Percentiles rank a stretch among this genome's conserved stretches.
Conservation (phyloP, 176 grass and related monocot species). For the Chloris gayana region DNA sequence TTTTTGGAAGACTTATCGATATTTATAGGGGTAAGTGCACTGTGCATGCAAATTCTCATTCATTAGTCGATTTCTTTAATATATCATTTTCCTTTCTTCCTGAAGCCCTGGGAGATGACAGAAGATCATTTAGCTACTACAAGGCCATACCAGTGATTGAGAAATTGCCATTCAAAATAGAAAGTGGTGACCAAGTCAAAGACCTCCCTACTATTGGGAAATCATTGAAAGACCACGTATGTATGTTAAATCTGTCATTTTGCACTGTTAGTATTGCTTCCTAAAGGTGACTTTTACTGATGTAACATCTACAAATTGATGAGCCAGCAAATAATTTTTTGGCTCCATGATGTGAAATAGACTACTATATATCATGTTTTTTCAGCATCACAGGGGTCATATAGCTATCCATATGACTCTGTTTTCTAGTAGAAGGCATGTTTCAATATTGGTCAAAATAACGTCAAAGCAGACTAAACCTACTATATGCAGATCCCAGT, state of each 20-base stretch:
- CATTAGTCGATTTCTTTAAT: neutral
- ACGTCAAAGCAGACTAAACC: neutral
- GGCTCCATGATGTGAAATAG: conserved; percentile 14
- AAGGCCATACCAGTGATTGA: conserved; percentile 93
- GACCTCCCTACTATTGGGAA: conserved; percentile 87
- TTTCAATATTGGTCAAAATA: neutral
- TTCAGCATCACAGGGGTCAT: neutral
- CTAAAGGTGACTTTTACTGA: neutral
- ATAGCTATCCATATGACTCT: neutral
- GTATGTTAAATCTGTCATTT: conserved; percentile 36
- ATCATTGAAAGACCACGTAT: conserved; percentile 93
- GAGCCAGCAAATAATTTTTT: neutral
- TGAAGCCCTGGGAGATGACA: conserved; percentile 91
- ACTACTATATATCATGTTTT: neutral
- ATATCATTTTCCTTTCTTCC: conserved; percentile 14
- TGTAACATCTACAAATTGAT: neutral
- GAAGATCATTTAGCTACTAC: conserved; percentile 97
- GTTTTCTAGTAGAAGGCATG: neutral
- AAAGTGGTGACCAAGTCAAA: conserved; percentile 83
- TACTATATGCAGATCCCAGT: neutral
- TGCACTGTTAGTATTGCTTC: conserved; percentile 28
- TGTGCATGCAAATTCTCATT: neutral
- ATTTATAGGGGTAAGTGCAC: conserved; percentile 76
- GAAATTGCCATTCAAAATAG: conserved; percentile 90
- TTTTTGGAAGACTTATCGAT: conserved; percentile 91